Evolutionary conservation across 2,329 filamentous ascomycete genomes (phyloP).

Genomic region (Hymenoscyphus scutula): DNA sequence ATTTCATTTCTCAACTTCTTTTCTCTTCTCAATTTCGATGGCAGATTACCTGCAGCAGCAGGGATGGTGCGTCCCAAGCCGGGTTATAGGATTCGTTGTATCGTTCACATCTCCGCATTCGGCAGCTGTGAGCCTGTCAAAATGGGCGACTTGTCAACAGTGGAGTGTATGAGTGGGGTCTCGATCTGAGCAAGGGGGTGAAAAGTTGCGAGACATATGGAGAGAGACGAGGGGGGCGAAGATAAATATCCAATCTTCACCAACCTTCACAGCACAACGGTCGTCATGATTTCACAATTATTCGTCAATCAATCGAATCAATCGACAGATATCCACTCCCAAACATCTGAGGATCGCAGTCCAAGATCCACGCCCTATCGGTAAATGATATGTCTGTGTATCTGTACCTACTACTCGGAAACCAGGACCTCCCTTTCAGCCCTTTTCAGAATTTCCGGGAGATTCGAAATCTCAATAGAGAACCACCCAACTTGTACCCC

Average conservation of each 20-base stretch:
- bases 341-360: slow-evolving; percentile 2
- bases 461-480: not conserved
- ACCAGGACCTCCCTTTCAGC: not conserved
- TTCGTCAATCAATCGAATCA: not conserved
- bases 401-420: too few species aligned
- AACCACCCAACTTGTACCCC: too few species aligned
- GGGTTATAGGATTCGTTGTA: not conserved
- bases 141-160: not conserved
- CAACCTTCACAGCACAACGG: not conserved
- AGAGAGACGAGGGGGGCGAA: too few species aligned
- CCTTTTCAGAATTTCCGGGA: not conserved
- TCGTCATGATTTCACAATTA: not conserved
- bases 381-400: not conserved
- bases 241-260: not conserved
- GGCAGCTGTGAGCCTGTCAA: slow-evolving; percentile 2
- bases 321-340: not conserved
- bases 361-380: not conserved
- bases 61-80: not conserved
- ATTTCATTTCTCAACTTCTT: not conserved
- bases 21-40: not conserved
- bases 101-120: not conserved
- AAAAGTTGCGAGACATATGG: too few species aligned
- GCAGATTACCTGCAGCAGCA: not conserved
- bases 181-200: slow-evolving; percentile 3
- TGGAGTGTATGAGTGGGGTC: not conserved